Evolutionary conservation across 768 basidiomycete species (phyloP), one percentile per base, ranked within the genome.

Genomic region (Mycena capillaripes): DNA sequence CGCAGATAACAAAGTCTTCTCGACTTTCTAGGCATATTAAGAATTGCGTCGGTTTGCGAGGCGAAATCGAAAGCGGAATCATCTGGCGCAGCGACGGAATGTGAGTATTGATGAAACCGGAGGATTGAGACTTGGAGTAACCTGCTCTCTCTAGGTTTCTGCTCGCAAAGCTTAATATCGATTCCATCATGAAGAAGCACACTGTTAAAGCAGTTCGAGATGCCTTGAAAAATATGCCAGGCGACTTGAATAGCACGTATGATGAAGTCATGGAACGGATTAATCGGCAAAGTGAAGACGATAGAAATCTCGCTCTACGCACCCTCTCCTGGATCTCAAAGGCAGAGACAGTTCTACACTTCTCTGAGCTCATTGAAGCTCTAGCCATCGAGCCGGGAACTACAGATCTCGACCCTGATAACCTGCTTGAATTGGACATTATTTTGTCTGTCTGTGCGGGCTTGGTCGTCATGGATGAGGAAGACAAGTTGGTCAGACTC

Each of bases 131-230:
- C n/a, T n/a, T n/a, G n/a, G 3, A 34, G 34, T 5, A 56, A 17
- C 27, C 3, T 56, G 0, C 5, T 32, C 27, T 14, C 14, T 16
- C 3, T 25, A 57, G 64, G 64, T 66, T 66, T 46, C 40, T 65
- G n/a, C 64, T 65, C 21, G 64, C 55, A 29, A 70, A 70, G 29
- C 34, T 70, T 19, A 36, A 62, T 11, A 53, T 63, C 4, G 38
- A 55, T 44, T 56, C 64, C 19, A 29, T 66, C 4, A 30, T n/a
- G 8, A 34, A 53, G 4, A 68, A 68, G 10, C 57, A 29, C 3
- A 68, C 56, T n/a, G 57, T 68, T 3, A 68, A 59, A n/a, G 57
- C 57, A 21, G 40, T 67, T n/a, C 55, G 46, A 1, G 56, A 34
- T 6, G 38, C 66, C 9, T 25, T 58, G 23, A 17, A 48, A 17